These are phyloP conservation scores for Talaromyces islandicus DNA, from an alignment of 2,329 filamentous ascomycete species.

Conservation along the genomic window DNA sequence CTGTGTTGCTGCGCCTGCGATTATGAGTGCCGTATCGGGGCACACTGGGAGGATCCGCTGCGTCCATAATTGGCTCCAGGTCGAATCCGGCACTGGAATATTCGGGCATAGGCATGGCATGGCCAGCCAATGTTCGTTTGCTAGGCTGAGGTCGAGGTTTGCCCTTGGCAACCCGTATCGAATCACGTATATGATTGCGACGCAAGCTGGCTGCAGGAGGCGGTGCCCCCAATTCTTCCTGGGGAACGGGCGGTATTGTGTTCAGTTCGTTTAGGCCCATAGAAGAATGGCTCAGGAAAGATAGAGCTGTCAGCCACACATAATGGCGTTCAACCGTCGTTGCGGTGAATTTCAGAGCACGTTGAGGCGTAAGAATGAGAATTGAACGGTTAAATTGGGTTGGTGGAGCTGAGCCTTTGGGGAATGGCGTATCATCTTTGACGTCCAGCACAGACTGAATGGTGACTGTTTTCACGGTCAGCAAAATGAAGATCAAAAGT, in stretches of 20 bases:
- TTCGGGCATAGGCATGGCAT: slow-evolving; percentile 29
- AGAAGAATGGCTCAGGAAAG: slow-evolving; percentile 86
- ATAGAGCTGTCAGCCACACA: slow-evolving; percentile 88
- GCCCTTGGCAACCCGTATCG: slow-evolving; percentile 80
- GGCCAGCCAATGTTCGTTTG: slow-evolving; percentile 33
- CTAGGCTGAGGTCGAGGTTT: slow-evolving; percentile 44
- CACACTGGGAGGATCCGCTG: slow-evolving; percentile 47
- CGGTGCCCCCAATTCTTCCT: slow-evolving; percentile 28
- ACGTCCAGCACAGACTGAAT: slow-evolving; percentile 98
- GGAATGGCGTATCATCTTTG: slow-evolving; percentile 82
- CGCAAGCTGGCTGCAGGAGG: slow-evolving; percentile 46
- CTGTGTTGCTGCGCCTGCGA: slow-evolving; percentile 85
- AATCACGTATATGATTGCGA: slow-evolving; percentile 69
- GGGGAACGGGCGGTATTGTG: slow-evolving; percentile 49
- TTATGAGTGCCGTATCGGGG: slow-evolving; percentile 58
- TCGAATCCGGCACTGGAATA: slow-evolving; percentile 22
- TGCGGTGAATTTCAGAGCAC: slow-evolving; percentile 93
- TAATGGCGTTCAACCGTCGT: slow-evolving; percentile 79
- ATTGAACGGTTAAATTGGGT: slow-evolving; percentile 84
- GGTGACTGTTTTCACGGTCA: slow-evolving; percentile 55
- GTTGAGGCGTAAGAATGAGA: slow-evolving; percentile 84
- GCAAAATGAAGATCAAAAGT: background rate
- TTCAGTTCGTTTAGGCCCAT: slow-evolving; percentile 72
- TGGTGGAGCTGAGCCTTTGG: slow-evolving; percentile 56
- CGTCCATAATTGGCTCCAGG: slow-evolving; percentile 32